Evolutionary conservation across 768 basidiomycete species (phyloP), one percentile per base, ranked within the genome.

Genomic region (Obba rivulosa): DNA sequence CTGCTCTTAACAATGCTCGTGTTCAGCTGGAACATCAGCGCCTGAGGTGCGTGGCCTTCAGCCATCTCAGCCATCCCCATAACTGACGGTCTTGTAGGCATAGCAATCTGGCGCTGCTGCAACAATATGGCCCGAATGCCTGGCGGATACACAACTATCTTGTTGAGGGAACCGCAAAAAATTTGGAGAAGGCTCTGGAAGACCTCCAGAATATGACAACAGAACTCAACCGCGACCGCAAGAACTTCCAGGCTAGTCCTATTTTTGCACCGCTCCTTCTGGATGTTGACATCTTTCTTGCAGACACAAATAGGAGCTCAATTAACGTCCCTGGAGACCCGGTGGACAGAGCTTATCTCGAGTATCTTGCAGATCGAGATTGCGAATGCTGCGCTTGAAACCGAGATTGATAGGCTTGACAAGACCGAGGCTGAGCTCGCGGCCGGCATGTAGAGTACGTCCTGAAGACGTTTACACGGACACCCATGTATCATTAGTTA

Each of bases 261-360:
- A 31, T 17, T 20, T 3, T 44, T 13, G 22, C n/a, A 34, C 34
- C 45, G 45, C 36, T 34, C 36, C 23, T 13, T 43, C 36, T 28
- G 11, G 18, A 34, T 8, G 14, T 37, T 46, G 25, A 41, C 41
- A 24, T 21, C 31, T 20, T 42, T 4, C 28, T 39, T 25, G 11
- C 62, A 97, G 87, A 89, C 86, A 39, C 79, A 75, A 8, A 70
- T 85, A 17, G 93, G 93, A 45, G 74, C 79, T 43, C 89, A 93
- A 58, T 70, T 98, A 50, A 87, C 81, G 23, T 71, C 80, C 8
- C 69, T 96, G 50, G 93, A 97, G 67, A 86, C 80, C 34, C 77
- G 84, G 53, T 98, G 94, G 94, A 94, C 91, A 18, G 90, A 93
- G 67, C 73, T 97, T 41, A 84, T 98, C 48, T 92, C 91, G 46